These are phyloP conservation scores for Gremmenia infestans DNA, from an alignment of 2,329 filamentous ascomycete genomes.

Conservation along the genomic window DNA sequence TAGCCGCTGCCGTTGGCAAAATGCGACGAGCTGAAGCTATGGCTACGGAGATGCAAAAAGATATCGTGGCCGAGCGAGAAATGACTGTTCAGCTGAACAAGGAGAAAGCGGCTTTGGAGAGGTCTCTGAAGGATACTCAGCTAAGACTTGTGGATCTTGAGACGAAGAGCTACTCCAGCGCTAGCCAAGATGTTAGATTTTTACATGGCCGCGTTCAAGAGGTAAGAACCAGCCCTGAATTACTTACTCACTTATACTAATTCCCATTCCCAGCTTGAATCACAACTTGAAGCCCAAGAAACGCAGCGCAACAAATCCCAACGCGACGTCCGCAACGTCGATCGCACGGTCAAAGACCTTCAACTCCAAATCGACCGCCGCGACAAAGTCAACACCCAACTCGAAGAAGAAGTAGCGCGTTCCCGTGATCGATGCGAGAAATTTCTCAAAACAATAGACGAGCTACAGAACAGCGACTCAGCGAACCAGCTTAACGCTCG, in stretches of 20 bases:
- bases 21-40: constrained; percentile 92
- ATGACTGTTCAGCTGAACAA: constrained; percentile 75
- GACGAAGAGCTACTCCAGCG: constrained; percentile 93
- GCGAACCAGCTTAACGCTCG: constrained; percentile 74
- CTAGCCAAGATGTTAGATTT: constrained; percentile 93
- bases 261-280: constrained; percentile 64
- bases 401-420: constrained; percentile 78
- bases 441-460: constrained; percentile 85
- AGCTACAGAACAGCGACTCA: constrained; percentile 84
- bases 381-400: constrained; percentile 77
- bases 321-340: constrained; percentile 84
- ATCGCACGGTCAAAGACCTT: constrained; percentile 89
- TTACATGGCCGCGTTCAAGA: constrained; percentile 92
- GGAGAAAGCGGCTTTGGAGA: constrained; percentile 85
- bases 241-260: constrained; percentile 24
- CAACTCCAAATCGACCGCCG: constrained; percentile 89
- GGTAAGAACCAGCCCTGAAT: constrained; percentile 49
- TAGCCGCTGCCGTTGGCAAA: constrained; percentile 87
- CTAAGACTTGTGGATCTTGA: constrained; percentile 87
- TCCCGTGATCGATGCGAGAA: constrained; percentile 88
- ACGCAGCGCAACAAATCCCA: constrained; percentile 73
- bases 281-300: constrained; percentile 79
- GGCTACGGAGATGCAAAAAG: constrained; percentile 84
- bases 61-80: constrained; percentile 82
- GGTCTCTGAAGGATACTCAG: constrained; percentile 84